Percentiles rank a stretch among this genome's conserved stretches.
Evolutionary conservation across 495 filamentous ascomycete species (phyloP).

Genomic region (Penicillium pancosmium): DNA sequence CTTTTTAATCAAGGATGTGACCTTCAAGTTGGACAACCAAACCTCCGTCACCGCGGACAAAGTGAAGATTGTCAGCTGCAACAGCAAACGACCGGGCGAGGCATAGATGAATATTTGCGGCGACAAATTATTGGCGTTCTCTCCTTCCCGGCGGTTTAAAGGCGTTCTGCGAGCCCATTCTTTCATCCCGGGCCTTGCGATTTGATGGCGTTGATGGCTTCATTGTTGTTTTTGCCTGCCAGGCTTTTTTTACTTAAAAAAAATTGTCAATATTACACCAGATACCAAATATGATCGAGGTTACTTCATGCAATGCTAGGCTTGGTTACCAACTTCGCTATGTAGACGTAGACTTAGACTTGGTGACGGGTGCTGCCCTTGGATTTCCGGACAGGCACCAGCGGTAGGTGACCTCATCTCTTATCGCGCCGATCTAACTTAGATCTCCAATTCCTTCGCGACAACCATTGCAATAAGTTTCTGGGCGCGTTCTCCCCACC

Average conservation of each 20-base stretch:
- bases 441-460: not conserved
- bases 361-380: not conserved
- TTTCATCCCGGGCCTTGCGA: constrained; percentile 11
- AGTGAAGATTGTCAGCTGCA: constrained; percentile 98
- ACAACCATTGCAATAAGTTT: not conserved
- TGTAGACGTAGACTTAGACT: not conserved
- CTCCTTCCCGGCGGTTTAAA: constrained; percentile 11
- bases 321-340: no score
- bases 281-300: constrained; percentile 27
- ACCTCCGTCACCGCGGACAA: constrained; percentile 68
- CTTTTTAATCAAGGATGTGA: constrained; percentile 97
- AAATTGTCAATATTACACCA: constrained; percentile 17
- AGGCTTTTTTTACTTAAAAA: constrained; percentile 15
- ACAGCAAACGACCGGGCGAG: constrained; percentile 81
- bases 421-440: constrained; percentile 26
- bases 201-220: constrained; percentile 18
- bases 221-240: constrained; percentile 6
- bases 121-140: constrained; percentile 19
- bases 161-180: constrained; percentile 27
- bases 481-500: no score
- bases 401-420: constrained; percentile 28
- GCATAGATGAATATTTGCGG: constrained; percentile 32
- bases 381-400: not conserved
- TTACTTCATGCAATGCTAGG: not conserved
- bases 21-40: constrained; percentile 91